Evolutionary conservation across 2,329 filamentous ascomycete species (phyloP).

Genomic region (Hirsutella minnesotensis): DNA sequence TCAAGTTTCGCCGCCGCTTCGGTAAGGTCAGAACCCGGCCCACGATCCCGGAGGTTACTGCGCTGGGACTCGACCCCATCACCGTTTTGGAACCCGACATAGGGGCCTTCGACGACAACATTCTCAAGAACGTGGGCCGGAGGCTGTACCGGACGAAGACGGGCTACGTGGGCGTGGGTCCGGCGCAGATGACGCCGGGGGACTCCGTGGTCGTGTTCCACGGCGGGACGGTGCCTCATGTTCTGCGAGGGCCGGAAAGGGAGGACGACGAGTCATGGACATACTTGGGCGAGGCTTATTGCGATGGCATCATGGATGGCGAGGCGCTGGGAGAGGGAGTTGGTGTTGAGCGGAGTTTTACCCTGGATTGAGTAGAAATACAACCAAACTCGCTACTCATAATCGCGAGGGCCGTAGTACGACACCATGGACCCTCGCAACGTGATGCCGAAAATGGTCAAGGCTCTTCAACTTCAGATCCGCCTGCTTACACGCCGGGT

Average conservation of each 20-base stretch:
- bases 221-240: conserved; percentile 16
- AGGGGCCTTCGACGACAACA: conserved; percentile 5
- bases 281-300: conserved; percentile 20
- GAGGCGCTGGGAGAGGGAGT: conserved; percentile 10
- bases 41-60: not conserved
- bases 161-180: conserved; percentile 18
- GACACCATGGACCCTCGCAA: not conserved
- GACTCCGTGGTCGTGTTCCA: conserved; percentile 16
- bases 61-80: not conserved
- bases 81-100: conserved; percentile 3
- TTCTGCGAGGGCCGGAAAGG: conserved; percentile 9
- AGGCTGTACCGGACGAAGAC: conserved; percentile 16
- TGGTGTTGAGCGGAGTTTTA: conserved; percentile 1
- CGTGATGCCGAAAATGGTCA: not conserved
- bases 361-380: conserved; percentile 2
- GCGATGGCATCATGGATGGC: conserved; percentile 21
- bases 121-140: conserved; percentile 9
- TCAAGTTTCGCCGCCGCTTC: not conserved
- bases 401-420: not conserved
- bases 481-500: not conserved
- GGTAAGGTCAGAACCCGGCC: not conserved
- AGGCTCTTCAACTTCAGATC: not conserved
- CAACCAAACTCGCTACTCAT: not conserved
- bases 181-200: conserved; percentile 9
- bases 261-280: conserved; percentile 7